Conservation (phyloP, 2,329 filamentous ascomycete species). For the Aspergillus niger region DNA sequence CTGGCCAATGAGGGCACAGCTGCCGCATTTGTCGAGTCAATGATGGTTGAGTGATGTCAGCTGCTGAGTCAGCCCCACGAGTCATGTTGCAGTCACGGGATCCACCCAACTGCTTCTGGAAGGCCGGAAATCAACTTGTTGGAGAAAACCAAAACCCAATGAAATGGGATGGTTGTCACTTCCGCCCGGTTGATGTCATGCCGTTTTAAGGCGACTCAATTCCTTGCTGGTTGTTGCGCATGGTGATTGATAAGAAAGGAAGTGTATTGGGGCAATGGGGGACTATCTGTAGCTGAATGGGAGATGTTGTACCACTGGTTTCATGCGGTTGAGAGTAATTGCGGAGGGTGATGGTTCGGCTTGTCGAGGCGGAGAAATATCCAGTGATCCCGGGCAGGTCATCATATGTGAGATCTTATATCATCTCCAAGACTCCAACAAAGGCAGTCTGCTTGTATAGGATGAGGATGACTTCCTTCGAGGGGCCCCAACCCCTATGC, state of each 20-base stretch:
- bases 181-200: slow-evolving; percentile 2
- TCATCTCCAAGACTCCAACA: too few relatives aligned
- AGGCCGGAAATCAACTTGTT: background rate
- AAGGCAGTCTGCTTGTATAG: too few relatives aligned
- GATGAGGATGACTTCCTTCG: too few relatives aligned
- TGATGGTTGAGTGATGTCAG: background rate
- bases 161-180: background rate
- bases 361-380: background rate
- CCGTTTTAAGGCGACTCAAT: background rate
- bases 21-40: background rate
- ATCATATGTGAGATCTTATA: background rate
- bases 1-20: too few relatives aligned
- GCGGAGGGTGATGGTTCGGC: too few relatives aligned
- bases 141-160: background rate
- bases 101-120: background rate
- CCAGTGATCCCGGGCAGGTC: background rate
- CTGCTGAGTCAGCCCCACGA: background rate
- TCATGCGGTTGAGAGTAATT: too few relatives aligned
- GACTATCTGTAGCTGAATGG: background rate
- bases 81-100: background rate
- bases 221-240: background rate
- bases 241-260: background rate
- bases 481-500: too few relatives aligned
- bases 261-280: background rate
- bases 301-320: background rate